Evolutionary conservation across 2,329 filamentous ascomycete genomes (phyloP), one percentile per base, ranked within the genome.

Genomic region (Tothia fuscella): DNA sequence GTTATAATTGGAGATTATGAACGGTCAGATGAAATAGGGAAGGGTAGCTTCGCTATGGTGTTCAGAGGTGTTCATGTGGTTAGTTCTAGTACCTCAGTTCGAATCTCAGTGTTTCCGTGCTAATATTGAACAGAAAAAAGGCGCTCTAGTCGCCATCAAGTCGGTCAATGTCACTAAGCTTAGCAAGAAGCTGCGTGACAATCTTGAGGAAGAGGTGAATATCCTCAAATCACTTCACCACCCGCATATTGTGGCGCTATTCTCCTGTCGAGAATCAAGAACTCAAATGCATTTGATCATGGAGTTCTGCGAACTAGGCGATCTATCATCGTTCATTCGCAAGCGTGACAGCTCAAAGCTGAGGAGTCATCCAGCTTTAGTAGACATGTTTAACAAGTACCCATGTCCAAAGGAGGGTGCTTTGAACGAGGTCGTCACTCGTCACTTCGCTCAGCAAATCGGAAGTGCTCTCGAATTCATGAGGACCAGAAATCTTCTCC

Each of bases 271-370:
- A 60, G 88, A 96, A 61, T 82, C 85, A 1, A 68, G 76, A 3
- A 80, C 80, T 17, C 84, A 93, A 56, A 95, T 96, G 64, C 91
- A 98, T 63, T 74, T 98, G 45, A 80, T 96, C 48, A 98, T 96
- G 89, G 91, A 98, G 65, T 96, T 93, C 64, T 96, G 91, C 65
- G 86, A 93, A 57, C 74, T 98, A 30, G 89, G 91, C 17, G 91
- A 98, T 57, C 66, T 98, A 45, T 93, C 91, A 9, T 72, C 89
- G 41, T 96, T 98, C 62, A 95, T 98, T 66, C 93, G 91, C 71
- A 93, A 91, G 65, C 77, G 89, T 46, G n/a, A n/a, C n/a, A n/a
- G n/a, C n/a, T 79, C 89, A 46, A 83, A 80, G 56, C 74, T 95
- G 34, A 73, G 71, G 33, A 81, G 80, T 38, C 82, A 93, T 57